A percentile compares a stretch with the other conserved stretches of the same genome.
Conservation (phyloP, 2,329 filamentous ascomycete species). For the Elsinoe fawcettii region DNA sequence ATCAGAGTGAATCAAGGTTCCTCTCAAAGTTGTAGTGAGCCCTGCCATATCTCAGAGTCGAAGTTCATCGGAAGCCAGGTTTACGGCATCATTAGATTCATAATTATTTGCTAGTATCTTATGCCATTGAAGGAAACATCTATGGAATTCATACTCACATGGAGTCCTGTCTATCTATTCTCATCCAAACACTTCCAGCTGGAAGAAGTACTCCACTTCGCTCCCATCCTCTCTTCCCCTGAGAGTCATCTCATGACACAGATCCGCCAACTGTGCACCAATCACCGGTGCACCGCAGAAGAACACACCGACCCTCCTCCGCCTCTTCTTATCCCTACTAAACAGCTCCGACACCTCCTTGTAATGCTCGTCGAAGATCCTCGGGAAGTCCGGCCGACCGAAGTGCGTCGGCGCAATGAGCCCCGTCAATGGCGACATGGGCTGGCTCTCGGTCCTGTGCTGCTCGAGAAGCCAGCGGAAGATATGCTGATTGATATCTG, state of each 20-base stretch:
- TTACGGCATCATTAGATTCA: too few relatives aligned
- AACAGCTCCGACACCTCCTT: slow-evolving; percentile 42
- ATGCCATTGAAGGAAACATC: too few relatives aligned
- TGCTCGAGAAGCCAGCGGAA: slow-evolving; percentile 51
- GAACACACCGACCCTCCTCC: slow-evolving; percentile 46
- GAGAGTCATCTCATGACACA: slow-evolving; percentile 44
- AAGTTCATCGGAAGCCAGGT: too few relatives aligned
- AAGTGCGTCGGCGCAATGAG: slow-evolving; percentile 48
- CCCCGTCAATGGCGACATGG: slow-evolving; percentile 47
- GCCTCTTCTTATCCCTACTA: slow-evolving; percentile 24
- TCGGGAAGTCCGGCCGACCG: slow-evolving; percentile 47
- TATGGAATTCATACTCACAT: too few relatives aligned
- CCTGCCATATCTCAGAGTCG: too few relatives aligned
- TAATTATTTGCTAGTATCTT: too few relatives aligned
- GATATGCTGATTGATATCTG: slow-evolving; percentile 46
- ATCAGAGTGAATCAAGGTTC: too few relatives aligned
- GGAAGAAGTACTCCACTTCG: slow-evolving; percentile 50
- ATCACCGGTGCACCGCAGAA: slow-evolving; percentile 51
- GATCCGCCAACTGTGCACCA: slow-evolving; percentile 49
- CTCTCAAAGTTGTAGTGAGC: too few relatives aligned
- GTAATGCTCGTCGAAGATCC: slow-evolving; percentile 49
- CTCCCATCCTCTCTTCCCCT: slow-evolving; percentile 46
- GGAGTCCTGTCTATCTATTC: too few relatives aligned
- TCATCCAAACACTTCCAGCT: slow-evolving; percentile 49
- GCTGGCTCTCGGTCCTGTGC: slow-evolving; percentile 45